Base-by-base conservation (phyloP, 192 early-diverging fungal genomes). In the Mortierella claussenii region DNA sequence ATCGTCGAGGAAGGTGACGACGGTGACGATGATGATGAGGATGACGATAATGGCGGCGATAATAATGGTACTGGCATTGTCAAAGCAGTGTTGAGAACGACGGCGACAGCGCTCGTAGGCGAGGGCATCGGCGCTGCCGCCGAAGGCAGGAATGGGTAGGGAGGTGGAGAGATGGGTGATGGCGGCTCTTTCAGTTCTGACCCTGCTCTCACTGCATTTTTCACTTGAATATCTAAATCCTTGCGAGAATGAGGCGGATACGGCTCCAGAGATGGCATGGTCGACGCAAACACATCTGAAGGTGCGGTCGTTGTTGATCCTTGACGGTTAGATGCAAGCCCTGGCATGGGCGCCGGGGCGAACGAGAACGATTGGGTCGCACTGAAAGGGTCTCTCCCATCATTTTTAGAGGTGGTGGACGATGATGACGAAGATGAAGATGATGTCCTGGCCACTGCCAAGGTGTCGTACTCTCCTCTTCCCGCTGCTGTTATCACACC, bases 281-380 rank as follows among this genome's bases (percentile, higher is more conserved):
- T 20, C 11, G 64, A 36, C 4, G 30, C 11, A n/a, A n/a, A n/a
- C n/a, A n/a, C n/a, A 34, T 40, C 48, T 45, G 27, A 4, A 6
- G 52, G 43, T 18, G 17, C 28, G n/a, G 43, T 42, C 15, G 27
- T 9, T 4, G 55, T 43, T n/a, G 28, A n/a, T 18, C 37, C 60
- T 21, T 54, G 54, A 28, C 21, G 42, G 40, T 74, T 65, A 23
- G 55, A 65, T 24, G 62, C 61, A 9, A 27, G 24, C 18, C 48
- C 54, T 23, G 62, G 62, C 18, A 47, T 44, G 18, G 57, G 51
- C 1, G 67, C 47, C 9, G 69, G 36, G 3, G 55, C 49, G 37
- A 49, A 34, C 3, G 69, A 71, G 13, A 71, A 63, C 1, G 69
- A 70, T 4, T 58, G 68, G 10, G 68, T 70, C 3, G 68, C 68